phyloP scores from a whole-genome alignment of 2,329 filamentous ascomycete genomes.

The Davidsoniella neocaledoniae region DNA sequence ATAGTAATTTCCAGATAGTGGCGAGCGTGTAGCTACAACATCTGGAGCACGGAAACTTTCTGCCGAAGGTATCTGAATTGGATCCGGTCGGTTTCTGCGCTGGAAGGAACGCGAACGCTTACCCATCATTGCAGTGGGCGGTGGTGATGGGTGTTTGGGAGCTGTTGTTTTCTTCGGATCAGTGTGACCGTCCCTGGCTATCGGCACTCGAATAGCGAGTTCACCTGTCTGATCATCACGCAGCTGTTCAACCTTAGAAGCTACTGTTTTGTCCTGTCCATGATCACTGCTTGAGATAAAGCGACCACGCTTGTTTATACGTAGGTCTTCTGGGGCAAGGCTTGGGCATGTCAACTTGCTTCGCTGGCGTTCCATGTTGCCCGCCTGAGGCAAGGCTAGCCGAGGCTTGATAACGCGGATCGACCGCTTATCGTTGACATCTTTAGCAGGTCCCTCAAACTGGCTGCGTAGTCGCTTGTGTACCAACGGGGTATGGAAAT shows the following conservation, averaged over 20 bases:
- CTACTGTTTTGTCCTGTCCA: no score
- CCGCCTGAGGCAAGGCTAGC: neutral
- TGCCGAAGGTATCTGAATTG: neutral
- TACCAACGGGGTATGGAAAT: neutral
- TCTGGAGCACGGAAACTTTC: neutral
- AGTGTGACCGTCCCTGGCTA: neutral
- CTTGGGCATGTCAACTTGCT: slow-evolving; percentile 5
- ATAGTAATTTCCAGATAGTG: no score
- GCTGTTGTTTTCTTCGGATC: neutral
- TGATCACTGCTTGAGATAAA: neutral
- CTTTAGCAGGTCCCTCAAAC: neutral
- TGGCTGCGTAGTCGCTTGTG: slow-evolving; percentile 1
- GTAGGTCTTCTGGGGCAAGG: slow-evolving; percentile 6
- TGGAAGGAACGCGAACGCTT: neutral
- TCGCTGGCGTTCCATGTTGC: neutral
- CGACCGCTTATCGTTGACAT: neutral
- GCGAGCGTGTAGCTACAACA: neutral
- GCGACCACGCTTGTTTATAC: slow-evolving; percentile 1
- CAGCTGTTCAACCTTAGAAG: no score
- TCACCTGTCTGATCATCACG: neutral
- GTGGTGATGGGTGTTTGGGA: neutral
- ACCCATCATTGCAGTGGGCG: neutral
- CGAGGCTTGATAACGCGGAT: slow-evolving; percentile 3
- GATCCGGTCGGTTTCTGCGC: neutral
- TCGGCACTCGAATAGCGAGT: slow-evolving; percentile 1